Conservation (phyloP, 805 yeast genomes). For the Barnettozyma siamensis region DNA sequence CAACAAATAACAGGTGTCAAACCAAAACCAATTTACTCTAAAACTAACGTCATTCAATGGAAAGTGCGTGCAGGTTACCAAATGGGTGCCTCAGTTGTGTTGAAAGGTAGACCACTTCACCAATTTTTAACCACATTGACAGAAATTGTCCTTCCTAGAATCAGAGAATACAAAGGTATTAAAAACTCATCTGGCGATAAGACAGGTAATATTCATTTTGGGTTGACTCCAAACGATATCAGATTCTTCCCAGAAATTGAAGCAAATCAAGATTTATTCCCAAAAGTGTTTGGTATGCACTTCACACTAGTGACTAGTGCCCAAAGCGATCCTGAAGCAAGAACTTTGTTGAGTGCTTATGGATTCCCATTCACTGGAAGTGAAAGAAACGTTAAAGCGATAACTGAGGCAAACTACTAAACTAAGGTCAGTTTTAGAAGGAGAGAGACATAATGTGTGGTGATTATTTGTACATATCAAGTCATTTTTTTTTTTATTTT, state of each 20-base stretch:
- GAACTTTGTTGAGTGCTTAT: constrained; percentile 71
- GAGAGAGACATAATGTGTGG: no score
- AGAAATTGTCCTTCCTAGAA: constrained; percentile 89
- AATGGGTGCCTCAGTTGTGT: constrained; percentile 82
- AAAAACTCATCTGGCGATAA: constrained; percentile 74
- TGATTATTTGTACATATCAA: no score
- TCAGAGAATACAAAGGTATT: constrained; percentile 81
- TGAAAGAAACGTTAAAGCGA: constrained; percentile 31
- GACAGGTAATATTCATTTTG: constrained; percentile 81
- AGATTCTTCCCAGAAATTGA: constrained; percentile 91
- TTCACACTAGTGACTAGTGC: constrained; percentile 83
- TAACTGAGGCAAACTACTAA: constrained; percentile 18
- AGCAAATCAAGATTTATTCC: constrained; percentile 84
- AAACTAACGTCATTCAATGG: constrained; percentile 80
- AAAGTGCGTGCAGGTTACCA: constrained; percentile 79
- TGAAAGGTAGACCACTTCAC: constrained; percentile 74
- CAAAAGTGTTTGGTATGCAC: constrained; percentile 79
- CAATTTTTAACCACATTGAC: constrained; percentile 84
- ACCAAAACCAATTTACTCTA: constrained; percentile 67
- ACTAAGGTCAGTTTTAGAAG: no score
- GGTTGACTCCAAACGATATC: constrained; percentile 70
- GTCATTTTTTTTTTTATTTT: no score
- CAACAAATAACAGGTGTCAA: constrained; percentile 94
- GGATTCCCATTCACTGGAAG: constrained; percentile 72
- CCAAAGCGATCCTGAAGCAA: constrained; percentile 84